phyloP scores from a whole-genome alignment of 352 stramenopile species.

The Blastocystis sp. region DNA sequence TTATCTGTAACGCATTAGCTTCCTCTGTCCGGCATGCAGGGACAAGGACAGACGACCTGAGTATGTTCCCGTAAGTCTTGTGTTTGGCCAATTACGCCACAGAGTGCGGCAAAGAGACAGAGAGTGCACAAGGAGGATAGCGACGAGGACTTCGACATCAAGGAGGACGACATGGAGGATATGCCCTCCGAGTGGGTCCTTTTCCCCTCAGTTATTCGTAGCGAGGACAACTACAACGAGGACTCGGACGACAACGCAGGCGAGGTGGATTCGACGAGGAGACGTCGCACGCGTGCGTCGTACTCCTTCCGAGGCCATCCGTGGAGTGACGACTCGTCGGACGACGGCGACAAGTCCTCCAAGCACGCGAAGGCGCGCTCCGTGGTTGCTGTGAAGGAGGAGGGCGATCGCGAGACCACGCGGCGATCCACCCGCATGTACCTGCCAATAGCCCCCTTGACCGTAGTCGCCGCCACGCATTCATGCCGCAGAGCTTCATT shows the following conservation, averaged over 20 bases:
- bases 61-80: not conserved
- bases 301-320: constrained; percentile 47
- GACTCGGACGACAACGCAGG: not conserved
- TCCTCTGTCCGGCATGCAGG: constrained; percentile 37
- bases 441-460: too few relatives aligned
- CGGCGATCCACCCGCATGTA: constrained; percentile 30
- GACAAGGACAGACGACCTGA: not conserved
- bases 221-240: constrained; percentile 27
- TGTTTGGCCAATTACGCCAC: not conserved
- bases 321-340: constrained; percentile 46
- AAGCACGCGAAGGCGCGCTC: not conserved
- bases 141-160: constrained; percentile 58
- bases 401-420: not conserved
- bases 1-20: constrained; percentile 16
- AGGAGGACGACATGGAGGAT: constrained; percentile 46
- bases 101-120: constrained; percentile 4
- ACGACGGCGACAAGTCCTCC: not conserved
- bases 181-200: constrained; percentile 49
- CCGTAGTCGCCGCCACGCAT: not conserved
- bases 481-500: constrained; percentile 4
- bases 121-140: constrained; percentile 39
- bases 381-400: not conserved
- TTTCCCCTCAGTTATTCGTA: constrained; percentile 1
- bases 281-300: not conserved
- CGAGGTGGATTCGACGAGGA: not conserved